These are phyloP conservation scores for Dictyostelium firmibasis DNA, from an alignment of 78 protist genomes.

Conservation along the genomic window DNA sequence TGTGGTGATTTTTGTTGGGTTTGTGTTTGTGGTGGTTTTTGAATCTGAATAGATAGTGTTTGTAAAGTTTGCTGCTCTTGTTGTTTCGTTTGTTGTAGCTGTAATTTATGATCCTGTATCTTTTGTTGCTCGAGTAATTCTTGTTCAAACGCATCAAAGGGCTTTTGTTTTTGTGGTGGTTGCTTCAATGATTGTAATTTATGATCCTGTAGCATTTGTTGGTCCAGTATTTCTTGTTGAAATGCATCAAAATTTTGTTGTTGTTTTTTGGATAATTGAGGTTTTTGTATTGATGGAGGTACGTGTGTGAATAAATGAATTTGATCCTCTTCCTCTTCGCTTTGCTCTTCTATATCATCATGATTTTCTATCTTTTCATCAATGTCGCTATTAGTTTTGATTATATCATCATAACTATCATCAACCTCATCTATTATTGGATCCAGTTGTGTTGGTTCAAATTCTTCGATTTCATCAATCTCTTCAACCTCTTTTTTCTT, in stretches of 20 bases:
- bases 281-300: not conserved
- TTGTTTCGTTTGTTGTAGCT: not conserved
- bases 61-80: not conserved
- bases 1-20: no score
- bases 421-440: not conserved
- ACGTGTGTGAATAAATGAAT: not conserved
- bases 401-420: not conserved
- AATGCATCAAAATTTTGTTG: not conserved
- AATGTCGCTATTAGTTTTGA: no score
- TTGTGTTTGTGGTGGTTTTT: not conserved
- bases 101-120: not conserved
- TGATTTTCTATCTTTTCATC: not conserved
- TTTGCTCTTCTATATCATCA: not conserved
- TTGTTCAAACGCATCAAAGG: no score
- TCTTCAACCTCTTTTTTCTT: not conserved
- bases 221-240: not conserved
- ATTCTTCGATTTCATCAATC: not conserved
- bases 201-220: not conserved
- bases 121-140: no score
- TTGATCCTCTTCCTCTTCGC: not conserved
- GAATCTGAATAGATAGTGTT: no score
- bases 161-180: not conserved
- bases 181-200: not conserved
- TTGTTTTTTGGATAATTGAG: not conserved
- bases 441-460: not conserved